phyloP scores from a whole-genome alignment of 176 grass and related monocot species.

The Musa troglodytarum region DNA sequence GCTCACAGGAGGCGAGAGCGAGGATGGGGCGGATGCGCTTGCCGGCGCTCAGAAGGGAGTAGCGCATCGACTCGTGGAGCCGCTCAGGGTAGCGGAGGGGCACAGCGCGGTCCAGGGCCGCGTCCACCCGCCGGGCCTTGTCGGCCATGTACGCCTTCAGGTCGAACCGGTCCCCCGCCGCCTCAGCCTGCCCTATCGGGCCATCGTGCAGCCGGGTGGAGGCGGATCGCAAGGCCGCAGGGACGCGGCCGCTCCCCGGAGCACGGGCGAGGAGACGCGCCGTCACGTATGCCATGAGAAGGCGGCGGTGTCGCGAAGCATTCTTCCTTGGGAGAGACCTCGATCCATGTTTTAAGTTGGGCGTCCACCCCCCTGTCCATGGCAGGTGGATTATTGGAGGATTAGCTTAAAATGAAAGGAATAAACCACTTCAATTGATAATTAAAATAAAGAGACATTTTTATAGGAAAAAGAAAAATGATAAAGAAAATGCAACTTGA shows the following conservation, averaged over 20 bases:
- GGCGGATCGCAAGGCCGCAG: background rate
- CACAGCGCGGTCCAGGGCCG: conserved; percentile 29
- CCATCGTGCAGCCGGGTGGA: background rate
- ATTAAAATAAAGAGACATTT: too few relatives aligned
- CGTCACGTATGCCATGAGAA: too few relatives aligned
- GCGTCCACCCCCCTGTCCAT: too few relatives aligned
- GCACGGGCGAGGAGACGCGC: too few relatives aligned
- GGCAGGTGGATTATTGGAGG: too few relatives aligned
- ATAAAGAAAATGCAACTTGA: too few relatives aligned
- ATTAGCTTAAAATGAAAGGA: too few relatives aligned
- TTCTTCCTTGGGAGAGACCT: too few relatives aligned
- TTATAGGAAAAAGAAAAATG: too few relatives aligned
- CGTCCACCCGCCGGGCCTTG: conserved; percentile 24
- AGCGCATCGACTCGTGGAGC: conserved; percentile 37
- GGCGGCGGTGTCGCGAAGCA: too few relatives aligned
- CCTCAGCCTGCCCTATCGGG: background rate
- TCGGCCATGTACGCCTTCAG: conserved; percentile 26
- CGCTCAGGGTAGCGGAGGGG: background rate
- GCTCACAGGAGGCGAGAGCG: conserved; percentile 39
- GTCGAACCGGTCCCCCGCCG: conserved; percentile 17
- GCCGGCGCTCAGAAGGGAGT: conserved; percentile 46
- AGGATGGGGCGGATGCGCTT: conserved; percentile 43
- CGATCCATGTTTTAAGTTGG: too few relatives aligned
- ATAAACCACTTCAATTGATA: too few relatives aligned
- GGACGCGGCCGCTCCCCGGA: background rate